Conservation (phyloP, 2,329 filamentous ascomycete genomes). For the Neonectria coccinea region DNA sequence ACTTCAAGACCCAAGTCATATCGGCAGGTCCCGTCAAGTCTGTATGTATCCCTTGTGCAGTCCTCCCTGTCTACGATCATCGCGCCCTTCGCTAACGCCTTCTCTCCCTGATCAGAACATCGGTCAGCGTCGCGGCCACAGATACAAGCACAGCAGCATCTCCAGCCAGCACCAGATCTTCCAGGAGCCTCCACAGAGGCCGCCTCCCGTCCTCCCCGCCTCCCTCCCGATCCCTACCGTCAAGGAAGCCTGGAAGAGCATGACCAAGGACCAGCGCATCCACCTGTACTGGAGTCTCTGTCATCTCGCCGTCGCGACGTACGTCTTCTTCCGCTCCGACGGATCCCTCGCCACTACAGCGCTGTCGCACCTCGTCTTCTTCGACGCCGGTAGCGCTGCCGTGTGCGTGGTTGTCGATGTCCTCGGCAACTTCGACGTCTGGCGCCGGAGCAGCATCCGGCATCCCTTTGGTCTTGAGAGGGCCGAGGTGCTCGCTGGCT, state of each 20-base stretch:
- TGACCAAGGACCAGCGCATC: constrained; percentile 87
- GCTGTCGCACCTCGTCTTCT: constrained; percentile 92
- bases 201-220: constrained; percentile 88
- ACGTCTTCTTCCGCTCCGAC: constrained; percentile 86
- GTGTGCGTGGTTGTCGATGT: constrained; percentile 94
- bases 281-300: constrained; percentile 91
- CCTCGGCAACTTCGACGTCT: constrained; percentile 96
- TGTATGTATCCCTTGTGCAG: constrained; percentile 59
- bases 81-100: constrained; percentile 22
- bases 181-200: constrained; percentile 86
- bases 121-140: constrained; percentile 91
- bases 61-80: not conserved
- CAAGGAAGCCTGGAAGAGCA: constrained; percentile 87
- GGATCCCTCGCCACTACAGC: constrained; percentile 92
- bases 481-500: constrained; percentile 92
- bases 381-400: constrained; percentile 91
- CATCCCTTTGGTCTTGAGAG: constrained; percentile 95
- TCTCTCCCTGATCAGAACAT: constrained; percentile 70
- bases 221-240: constrained; percentile 92
- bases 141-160: constrained; percentile 97
- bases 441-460: constrained; percentile 90
- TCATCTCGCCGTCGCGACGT: constrained; percentile 84
- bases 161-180: constrained; percentile 93
- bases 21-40: constrained; percentile 82
- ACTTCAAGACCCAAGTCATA: constrained; percentile 88